Evolutionary conservation across 2,329 filamentous ascomycete genomes (phyloP), one percentile per base, ranked within the genome.

Genomic region (Plectosphaerella plurivora): DNA sequence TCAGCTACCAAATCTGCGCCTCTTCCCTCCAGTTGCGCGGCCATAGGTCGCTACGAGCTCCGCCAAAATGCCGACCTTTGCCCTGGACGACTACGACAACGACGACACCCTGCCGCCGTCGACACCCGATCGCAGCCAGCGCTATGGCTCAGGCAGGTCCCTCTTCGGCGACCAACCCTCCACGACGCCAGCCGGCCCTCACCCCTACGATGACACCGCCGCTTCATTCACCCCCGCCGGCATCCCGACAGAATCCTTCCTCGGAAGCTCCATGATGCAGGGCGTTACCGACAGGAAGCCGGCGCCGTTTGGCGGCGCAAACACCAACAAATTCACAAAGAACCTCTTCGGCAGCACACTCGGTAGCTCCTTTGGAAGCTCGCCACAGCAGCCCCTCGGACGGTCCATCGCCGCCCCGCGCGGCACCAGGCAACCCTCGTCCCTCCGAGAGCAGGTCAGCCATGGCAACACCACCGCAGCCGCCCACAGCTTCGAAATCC

Each of bases 141-240:
- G 63, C 50, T 63, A 60, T 51, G 58, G 59, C 28, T 63, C 65
- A 18, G 70, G 65, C 37, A 61, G 68, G 42, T 74, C 73, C 41
- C 66, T 65, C 37, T 71, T 73, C 39, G 72, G 65, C 54, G 70
- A 75, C 9, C 68, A 73, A 48, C 76, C 78, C 7, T 76, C 78
- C 37, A 81, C 77, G 3, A 82, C 79, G 2, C 79, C 80, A 5
- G 74, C 73, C 16, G 79, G 73, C 0, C 73, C 74, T 25, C 77
- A 73, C 24, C 77, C 78, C 10, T 75, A 74, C 1, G 28, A 33
- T 12, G 78, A 79, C 25, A 77, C 78, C 8, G 72, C 73, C 9
- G 73, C 74, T 5, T 81, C 78, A 44, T 82, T 82, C 65, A 82
- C 79, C 1, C 79, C 80, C 2, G 71, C 73, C 15, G 81, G 81